Percentiles rank a stretch among this genome's conserved stretches.
Conservation (phyloP, 2,329 filamentous ascomycete species). For the Fusarium mangiferae region DNA sequence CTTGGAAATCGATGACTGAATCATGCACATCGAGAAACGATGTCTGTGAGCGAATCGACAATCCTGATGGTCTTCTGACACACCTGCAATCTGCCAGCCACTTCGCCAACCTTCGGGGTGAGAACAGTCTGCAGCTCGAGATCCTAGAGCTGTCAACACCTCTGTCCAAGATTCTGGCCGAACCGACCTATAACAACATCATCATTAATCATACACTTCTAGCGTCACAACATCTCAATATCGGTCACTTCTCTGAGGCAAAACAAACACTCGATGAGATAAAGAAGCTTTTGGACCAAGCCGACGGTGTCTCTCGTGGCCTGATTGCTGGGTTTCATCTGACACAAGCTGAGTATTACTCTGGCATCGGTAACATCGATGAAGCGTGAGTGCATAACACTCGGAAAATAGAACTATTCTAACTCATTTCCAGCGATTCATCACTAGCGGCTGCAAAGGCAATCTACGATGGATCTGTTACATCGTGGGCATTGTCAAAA, state of each 20-base stretch:
- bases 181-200: conserved; percentile 52
- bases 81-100: conserved; percentile 63
- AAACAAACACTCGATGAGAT: conserved; percentile 66
- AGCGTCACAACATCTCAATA: conserved; percentile 62
- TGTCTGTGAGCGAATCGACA: conserved; percentile 59
- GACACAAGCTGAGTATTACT: conserved; percentile 77
- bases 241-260: conserved; percentile 64
- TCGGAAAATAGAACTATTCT: conserved; percentile 1
- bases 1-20: conserved; percentile 58
- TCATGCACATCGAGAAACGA: conserved; percentile 53
- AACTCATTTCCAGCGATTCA: conserved; percentile 37
- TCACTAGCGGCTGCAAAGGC: conserved; percentile 54
- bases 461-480: conserved; percentile 45
- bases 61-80: conserved; percentile 59
- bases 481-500: conserved; percentile 50
- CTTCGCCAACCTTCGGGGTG: conserved; percentile 62
- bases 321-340: conserved; percentile 69
- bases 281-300: conserved; percentile 57
- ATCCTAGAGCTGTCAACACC: conserved; percentile 58
- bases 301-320: conserved; percentile 52
- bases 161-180: conserved; percentile 52
- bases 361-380: conserved; percentile 72
- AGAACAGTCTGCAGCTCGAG: conserved; percentile 57
- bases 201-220: conserved; percentile 60
- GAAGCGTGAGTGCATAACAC: conserved; percentile 60